Percentiles rank a stretch among this genome's conserved stretches.
Conservation (phyloP, 805 yeast species). For the Metschnikowia picachoensis region DNA sequence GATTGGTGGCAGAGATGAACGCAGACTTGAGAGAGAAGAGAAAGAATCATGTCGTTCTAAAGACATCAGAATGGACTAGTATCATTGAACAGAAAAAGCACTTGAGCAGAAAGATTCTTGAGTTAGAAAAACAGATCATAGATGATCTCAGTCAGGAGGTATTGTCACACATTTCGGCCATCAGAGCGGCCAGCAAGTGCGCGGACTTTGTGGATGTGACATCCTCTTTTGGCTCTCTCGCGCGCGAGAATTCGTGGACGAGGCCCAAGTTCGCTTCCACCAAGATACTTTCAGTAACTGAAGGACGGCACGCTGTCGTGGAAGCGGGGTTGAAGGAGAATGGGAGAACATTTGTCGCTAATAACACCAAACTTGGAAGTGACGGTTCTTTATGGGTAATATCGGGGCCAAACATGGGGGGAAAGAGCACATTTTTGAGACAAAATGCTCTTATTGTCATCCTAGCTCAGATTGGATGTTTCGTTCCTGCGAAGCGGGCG, state of each 20-base stretch:
- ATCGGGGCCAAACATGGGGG: conserved; percentile 47
- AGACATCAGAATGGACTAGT: conserved; percentile 49
- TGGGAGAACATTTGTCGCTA: conserved; percentile 47
- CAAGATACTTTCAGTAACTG: conserved; percentile 33
- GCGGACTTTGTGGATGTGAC: conserved; percentile 71
- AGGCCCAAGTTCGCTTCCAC: conserved; percentile 60
- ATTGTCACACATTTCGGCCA: conserved; percentile 37
- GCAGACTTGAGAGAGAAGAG: conserved; percentile 27
- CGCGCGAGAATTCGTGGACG: conserved; percentile 62
- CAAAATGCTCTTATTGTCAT: conserved; percentile 47
- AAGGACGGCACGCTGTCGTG: conserved; percentile 84
- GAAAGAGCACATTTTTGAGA: conserved; percentile 48
- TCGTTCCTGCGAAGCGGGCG: conserved; percentile 48
- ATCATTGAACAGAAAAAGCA: conserved; percentile 49
- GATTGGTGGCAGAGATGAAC: background rate
- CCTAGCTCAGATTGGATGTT: conserved; percentile 52
- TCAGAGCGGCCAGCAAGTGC: conserved; percentile 48
- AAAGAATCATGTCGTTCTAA: conserved; percentile 42
- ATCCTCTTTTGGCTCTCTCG: conserved; percentile 65
- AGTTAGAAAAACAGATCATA: conserved; percentile 54
- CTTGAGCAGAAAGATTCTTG: conserved; percentile 43
- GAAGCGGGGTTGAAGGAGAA: conserved; percentile 41
- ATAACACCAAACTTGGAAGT: conserved; percentile 29
- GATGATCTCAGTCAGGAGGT: conserved; percentile 45
- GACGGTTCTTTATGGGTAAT: conserved; percentile 20